Evolutionary conservation across 176 grass and related monocot genomes (phyloP), one percentile per base, ranked within the genome.

Genomic region (Oryza glaberrima): DNA sequence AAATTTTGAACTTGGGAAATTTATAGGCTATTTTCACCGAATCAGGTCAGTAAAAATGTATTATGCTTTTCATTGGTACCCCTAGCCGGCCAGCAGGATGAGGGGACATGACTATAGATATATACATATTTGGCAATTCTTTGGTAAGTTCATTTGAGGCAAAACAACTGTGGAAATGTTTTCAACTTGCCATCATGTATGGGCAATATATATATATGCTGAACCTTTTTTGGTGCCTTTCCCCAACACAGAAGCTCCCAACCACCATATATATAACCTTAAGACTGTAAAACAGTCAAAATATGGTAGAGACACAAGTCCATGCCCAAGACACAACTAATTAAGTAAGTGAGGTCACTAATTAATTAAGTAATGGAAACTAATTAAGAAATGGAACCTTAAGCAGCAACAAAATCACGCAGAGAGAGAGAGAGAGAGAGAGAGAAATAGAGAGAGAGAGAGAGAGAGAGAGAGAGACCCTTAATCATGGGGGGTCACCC

Each of bases 401-500:
- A 90, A 71, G 78, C 73, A 82, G 73, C 73, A 20, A 74, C 74
- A 86, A 90, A 76, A 90, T 25, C 68, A 61, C 58, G 35, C 67
- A 86, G 44, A 22, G 9, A 23, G 14, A 23, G 14, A 7, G 72
- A 36, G 61, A 0, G 7, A 52, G 6, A 16, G 60, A 22, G 22
- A 22, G 22, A 22, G 22, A 22, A 22, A 22, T 22, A 28, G 36
- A 28, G 38, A 22, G 70, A 35, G 34, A 35, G 34, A 35, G 28
- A 30, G 28, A 32, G 30, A 86, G 35, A 22, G 36, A 28, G 38
- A 22, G 70, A 36, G 35, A 36, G 30, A 2, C 2, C 17, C 81
- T 85, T 88, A 77, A 88, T 85, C 78, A 80, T 89, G 83, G 66
- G 76, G 84, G 73, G 48, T 20, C 36, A 28, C 80, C 80, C 77